Percentiles rank a stretch among this genome's conserved stretches.
Conservation (phyloP, 129 eudicot species). For the carrot (Daucus carota) region DNA sequence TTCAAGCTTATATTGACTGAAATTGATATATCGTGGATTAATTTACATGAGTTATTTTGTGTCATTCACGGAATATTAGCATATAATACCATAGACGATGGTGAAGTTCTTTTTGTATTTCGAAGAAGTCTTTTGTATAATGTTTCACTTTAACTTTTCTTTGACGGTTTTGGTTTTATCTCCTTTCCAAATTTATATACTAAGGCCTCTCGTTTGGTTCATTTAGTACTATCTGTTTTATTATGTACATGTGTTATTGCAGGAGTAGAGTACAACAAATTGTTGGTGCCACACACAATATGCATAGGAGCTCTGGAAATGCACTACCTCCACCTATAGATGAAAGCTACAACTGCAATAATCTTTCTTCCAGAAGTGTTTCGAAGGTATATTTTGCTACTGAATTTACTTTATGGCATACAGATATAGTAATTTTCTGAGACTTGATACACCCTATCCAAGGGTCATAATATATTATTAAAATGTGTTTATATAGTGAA, state of each 20-base stretch:
- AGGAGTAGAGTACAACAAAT: conserved; percentile 84
- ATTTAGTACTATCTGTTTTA: not conserved
- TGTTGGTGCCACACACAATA: conserved; percentile 53
- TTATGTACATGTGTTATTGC: conserved; percentile 7
- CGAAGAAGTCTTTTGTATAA: not conserved
- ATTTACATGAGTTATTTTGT: not conserved
- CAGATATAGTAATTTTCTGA: not conserved
- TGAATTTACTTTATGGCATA: conserved; percentile 7
- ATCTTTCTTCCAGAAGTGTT: conserved; percentile 24
- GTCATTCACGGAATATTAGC: not conserved
- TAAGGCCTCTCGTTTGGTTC: not conserved
- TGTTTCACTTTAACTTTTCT: not conserved
- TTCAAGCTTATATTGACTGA: not conserved
- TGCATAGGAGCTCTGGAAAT: conserved; percentile 49
- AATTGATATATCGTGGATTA: not conserved
- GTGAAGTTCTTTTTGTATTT: not conserved
- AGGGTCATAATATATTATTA: not conserved
- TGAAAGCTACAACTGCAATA: conserved; percentile 22
- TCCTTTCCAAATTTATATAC: not conserved
- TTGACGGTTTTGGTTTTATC: conserved; percentile 1
- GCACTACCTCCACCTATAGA: conserved; percentile 64
- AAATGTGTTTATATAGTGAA: not conserved
- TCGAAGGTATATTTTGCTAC: conserved; percentile 31
- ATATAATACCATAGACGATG: not conserved
- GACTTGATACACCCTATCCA: not conserved